Evolutionary conservation across 495 filamentous ascomycete genomes (phyloP).

Genomic region (Tuber umbilicatum): DNA sequence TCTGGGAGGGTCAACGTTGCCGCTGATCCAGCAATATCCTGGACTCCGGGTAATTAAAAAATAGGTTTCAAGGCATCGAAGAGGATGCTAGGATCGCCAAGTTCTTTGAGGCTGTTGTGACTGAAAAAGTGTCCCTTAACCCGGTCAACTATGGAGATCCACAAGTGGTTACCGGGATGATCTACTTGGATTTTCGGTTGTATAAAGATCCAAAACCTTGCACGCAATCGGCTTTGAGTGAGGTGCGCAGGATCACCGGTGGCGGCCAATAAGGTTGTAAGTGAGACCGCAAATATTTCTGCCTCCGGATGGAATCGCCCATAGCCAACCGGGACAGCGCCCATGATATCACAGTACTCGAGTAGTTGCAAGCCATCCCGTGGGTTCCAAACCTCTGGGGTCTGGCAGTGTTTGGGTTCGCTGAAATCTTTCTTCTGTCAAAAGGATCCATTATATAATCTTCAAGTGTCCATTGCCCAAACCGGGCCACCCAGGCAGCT

Average conservation of each 20-base stretch:
- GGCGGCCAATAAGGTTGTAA: not conserved
- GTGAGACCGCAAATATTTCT: not conserved
- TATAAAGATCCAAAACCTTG: conserved; percentile 17
- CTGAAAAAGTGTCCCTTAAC: conserved; percentile 3
- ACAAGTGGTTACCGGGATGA: not conserved
- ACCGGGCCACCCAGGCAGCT: not conserved
- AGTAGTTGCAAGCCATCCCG: too few relatives aligned
- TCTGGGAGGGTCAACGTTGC: not conserved
- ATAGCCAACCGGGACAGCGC: not conserved
- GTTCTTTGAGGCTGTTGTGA: not conserved
- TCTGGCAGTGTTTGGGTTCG: too few relatives aligned
- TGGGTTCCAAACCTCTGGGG: too few relatives aligned
- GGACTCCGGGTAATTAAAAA: not conserved
- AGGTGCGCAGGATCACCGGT: not conserved
- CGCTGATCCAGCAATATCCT: not conserved
- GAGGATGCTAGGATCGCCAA: not conserved
- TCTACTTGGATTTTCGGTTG: not conserved
- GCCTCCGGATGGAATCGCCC: not conserved
- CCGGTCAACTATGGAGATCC: conserved; percentile 1
- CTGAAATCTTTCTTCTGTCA: too few relatives aligned
- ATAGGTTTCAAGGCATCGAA: not conserved
- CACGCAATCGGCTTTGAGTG: not conserved
- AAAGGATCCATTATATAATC: too few relatives aligned
- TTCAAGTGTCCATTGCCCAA: not conserved
- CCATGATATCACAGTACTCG: too few relatives aligned